Base-by-base conservation (phyloP, 1,284 basidiomycete genomes). In the Irpex sp. region DNA sequence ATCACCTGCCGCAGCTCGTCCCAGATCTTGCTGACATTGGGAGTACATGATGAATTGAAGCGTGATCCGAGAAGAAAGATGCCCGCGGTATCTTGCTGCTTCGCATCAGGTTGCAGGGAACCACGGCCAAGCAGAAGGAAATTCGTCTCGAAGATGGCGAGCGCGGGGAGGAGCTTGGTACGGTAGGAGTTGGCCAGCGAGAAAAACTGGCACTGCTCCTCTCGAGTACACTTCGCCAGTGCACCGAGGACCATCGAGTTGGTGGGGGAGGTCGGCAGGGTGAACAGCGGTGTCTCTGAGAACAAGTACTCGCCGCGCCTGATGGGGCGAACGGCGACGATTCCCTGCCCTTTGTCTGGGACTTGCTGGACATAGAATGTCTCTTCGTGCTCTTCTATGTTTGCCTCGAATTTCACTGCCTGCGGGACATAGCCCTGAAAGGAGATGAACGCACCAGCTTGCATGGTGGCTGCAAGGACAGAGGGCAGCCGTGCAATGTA, bases 21-120 rank as follows among this genome's bases (percentile, higher is more conserved):
- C 72, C 73, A 73, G 55, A 61, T 66, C 60, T 70, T 70, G 65
- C 67, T 69, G 11, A 73, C 68, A 65, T 73, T 74, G 21, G 71
- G 70, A 9, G 62, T 57, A 60, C 72, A 73, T 3, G 69, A 72
- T n/a, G 69, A 71, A 63, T 74, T 73, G 65, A 73, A 70, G 38
- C 70, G 66, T 7, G 70, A 70, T 9, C 65, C 72, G 49, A 66
- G 55, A 4, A 68, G 49, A 62, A 71, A 74, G 11, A 71, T 58
- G 3, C 65, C 71, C 4, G 59, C 66, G 17, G 11, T 21, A 59
- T 60, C 58, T 60, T 44, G 21, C 60, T 49, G 15, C 31, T 21
- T 38, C 26, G 21, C 48, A 5, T 62, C 61, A 9, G 19, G 15
- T 52, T 60, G 19, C n/a, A 36, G 58, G 17, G 44, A 15, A 38